phyloP scores from a whole-genome alignment of 768 basidiomycete species.

The Multifurca ochricompacta region DNA sequence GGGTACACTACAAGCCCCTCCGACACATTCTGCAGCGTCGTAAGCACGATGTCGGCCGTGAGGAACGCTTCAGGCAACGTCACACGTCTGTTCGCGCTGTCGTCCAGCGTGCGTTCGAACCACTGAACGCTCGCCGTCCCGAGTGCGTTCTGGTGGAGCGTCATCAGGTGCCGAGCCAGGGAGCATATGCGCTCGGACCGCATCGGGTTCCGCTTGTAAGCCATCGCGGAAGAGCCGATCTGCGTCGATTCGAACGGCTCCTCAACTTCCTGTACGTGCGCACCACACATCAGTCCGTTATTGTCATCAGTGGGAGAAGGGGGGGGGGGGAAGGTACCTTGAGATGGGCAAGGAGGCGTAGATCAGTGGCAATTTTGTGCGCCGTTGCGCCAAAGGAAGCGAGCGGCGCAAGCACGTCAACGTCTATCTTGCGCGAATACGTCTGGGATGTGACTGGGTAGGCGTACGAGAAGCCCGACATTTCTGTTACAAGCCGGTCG shows the following conservation, averaged over 20 bases:
- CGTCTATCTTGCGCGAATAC: slow-evolving; percentile 95
- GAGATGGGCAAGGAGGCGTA: slow-evolving; percentile 87
- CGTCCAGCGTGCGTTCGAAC: slow-evolving; percentile 97
- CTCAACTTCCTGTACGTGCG: slow-evolving; percentile 72
- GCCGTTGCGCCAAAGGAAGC: slow-evolving; percentile 90
- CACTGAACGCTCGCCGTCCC: slow-evolving; percentile 95
- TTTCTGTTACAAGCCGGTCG: slow-evolving; percentile 80
- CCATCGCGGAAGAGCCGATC: slow-evolving; percentile 97
- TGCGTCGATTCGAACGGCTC: slow-evolving; percentile 99
- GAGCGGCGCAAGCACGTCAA: slow-evolving; percentile 85
- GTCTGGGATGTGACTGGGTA: slow-evolving; percentile 99
- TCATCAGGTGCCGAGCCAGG: slow-evolving; percentile 92
- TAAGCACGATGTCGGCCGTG: slow-evolving; percentile 92
- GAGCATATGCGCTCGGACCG: slow-evolving; percentile 96
- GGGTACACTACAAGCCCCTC: slow-evolving; percentile 99
- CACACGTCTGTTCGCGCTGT: slow-evolving; percentile 95
- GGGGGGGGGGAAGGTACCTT: slow-evolving; percentile 42
- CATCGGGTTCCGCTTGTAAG: slow-evolving; percentile 99
- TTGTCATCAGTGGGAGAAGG: not conserved
- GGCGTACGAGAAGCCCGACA: slow-evolving; percentile 88
- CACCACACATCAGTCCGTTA: not conserved
- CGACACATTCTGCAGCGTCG: slow-evolving; percentile 91
- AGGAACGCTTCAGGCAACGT: slow-evolving; percentile 96
- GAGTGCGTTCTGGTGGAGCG: slow-evolving; percentile 89
- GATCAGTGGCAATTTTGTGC: slow-evolving; percentile 96